A percentile compares a stretch with the other conserved stretches of the same genome.
Conservation (phyloP, 352 stramenopile genomes). For the Phytophthora podocarpi region DNA sequence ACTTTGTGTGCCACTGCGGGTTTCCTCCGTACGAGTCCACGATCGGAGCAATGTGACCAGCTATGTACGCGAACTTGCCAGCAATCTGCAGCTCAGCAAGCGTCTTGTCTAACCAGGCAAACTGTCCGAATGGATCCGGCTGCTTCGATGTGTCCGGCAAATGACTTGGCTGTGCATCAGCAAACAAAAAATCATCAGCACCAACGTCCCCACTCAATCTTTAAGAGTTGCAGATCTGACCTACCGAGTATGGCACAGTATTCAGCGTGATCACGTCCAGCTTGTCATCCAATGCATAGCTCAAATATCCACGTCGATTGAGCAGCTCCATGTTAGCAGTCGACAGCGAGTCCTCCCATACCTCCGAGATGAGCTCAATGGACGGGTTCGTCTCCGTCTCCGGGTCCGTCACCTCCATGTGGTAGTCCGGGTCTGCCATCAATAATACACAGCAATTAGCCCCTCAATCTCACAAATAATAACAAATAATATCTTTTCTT, state of each 20-base stretch:
- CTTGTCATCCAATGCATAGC: slow-evolving; percentile 66
- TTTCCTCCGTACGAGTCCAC: slow-evolving; percentile 90
- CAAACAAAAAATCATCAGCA: slow-evolving; percentile 10
- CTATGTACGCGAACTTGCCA: slow-evolving; percentile 83
- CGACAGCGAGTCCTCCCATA: slow-evolving; percentile 70
- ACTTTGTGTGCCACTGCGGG: slow-evolving; percentile 89
- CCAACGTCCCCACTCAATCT: not conserved
- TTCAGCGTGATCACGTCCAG: slow-evolving; percentile 82
- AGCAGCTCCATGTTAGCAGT: slow-evolving; percentile 61
- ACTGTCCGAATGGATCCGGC: slow-evolving; percentile 91
- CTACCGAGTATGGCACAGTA: slow-evolving; percentile 85
- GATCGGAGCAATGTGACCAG: slow-evolving; percentile 91
- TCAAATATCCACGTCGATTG: slow-evolving; percentile 68
- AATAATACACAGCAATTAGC: slow-evolving; percentile 8
- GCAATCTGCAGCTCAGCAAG: slow-evolving; percentile 53
- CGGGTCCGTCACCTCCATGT: slow-evolving; percentile 81
- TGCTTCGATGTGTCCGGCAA: slow-evolving; percentile 68
- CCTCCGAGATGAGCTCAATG: slow-evolving; percentile 62
- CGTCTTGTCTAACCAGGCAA: slow-evolving; percentile 87
- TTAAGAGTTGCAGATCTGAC: not conserved
- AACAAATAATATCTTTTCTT: not conserved
- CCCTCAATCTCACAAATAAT: not conserved
- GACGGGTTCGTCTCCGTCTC: slow-evolving; percentile 57
- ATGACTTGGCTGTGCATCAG: slow-evolving; percentile 63
- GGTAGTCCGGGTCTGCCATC: slow-evolving; percentile 74